Percentiles rank a stretch among this genome's conserved stretches.
Evolutionary conservation across 495 filamentous ascomycete species (phyloP).

Genomic region (Glonium stellatum): DNA sequence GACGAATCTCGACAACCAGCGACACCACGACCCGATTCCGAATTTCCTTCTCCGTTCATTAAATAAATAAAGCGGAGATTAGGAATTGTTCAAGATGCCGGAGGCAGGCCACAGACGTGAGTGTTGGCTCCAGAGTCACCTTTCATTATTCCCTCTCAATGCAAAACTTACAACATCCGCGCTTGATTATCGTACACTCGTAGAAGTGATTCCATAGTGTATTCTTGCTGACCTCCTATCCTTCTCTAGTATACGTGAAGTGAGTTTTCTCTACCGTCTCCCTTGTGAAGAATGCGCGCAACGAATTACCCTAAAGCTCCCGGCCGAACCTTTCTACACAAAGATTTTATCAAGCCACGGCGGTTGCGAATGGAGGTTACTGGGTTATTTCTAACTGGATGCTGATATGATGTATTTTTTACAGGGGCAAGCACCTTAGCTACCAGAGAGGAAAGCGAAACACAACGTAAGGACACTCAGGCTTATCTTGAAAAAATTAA

Average conservation of each 20-base stretch:
- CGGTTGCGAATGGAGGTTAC: too few species aligned
- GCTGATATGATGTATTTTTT: slow-evolving; percentile 7
- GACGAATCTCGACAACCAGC: background rate
- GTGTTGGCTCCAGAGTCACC: background rate
- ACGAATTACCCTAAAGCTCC: too few species aligned
- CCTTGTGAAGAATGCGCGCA: slow-evolving; percentile 4
- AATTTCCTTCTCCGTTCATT: too few species aligned
- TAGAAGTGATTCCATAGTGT: background rate
- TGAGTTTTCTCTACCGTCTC: slow-evolving; percentile 46
- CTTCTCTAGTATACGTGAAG: slow-evolving; percentile 79
- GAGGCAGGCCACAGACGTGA: slow-evolving; percentile 3
- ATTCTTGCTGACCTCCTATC: slow-evolving; percentile 6
- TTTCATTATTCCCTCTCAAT: background rate
- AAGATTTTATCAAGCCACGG: too few species aligned
- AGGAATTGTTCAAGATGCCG: background rate
- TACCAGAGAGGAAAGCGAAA: slow-evolving; percentile 67
- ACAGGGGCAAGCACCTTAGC: slow-evolving; percentile 63
- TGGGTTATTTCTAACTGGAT: background rate
- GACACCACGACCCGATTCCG: background rate
- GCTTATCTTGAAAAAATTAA: background rate
- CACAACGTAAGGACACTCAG: slow-evolving; percentile 11
- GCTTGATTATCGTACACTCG: background rate
- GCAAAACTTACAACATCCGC: slow-evolving; percentile 1
- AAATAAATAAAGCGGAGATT: too few species aligned
- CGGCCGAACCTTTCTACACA: too few species aligned